Evolutionary conservation across 1,284 basidiomycete genomes (phyloP), one percentile per base, ranked within the genome.

Genomic region (Rhizoctonia solani): DNA sequence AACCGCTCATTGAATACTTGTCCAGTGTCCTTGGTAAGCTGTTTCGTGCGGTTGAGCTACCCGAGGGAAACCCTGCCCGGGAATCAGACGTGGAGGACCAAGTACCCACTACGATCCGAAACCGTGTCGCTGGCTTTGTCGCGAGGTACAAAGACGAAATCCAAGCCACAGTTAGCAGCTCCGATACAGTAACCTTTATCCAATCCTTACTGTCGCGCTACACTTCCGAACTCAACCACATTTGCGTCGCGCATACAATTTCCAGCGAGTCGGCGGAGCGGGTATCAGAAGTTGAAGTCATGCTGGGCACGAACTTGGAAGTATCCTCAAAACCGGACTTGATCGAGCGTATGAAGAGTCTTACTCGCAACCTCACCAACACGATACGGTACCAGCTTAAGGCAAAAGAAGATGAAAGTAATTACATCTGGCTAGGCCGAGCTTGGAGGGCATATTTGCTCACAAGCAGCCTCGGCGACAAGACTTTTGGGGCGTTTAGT

Each of bases 11-110:
- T 41, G n/a, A n/a, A n/a, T 27, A 19, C 5, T 46, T 27, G 16
- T 21, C 23, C 9, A 76, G 77, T 42, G 84, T 83, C 2, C 84
- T 88, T 53, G 86, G 86, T 4, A 76, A 75, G 56, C 78, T 88
- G 5, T 88, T 83, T 71, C 79, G 86, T 47, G 81, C 71, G 0
- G 84, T 88, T 66, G 78, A 84, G 9, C 76, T 87, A n/a, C 83
- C 82, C 13, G 16, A 9, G 5, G 49, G 27, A 6, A 65, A 65
- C 34, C 59, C 59, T 29, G 49, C 49, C 8, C 59, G 49, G 25
- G 49, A 53, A 5, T 4, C n/a, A 1, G 32, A 14, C 27, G 34
- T 27, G 3, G 11, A 25, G n/a, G 23, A 23, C 6, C 30, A 42
- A 8, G 23, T n/a, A 16, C 37, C 59, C 3, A 41, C 16, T 13